Base-by-base conservation (phyloP, 306 rosid species). In the Cucurbita ficifolia region DNA sequence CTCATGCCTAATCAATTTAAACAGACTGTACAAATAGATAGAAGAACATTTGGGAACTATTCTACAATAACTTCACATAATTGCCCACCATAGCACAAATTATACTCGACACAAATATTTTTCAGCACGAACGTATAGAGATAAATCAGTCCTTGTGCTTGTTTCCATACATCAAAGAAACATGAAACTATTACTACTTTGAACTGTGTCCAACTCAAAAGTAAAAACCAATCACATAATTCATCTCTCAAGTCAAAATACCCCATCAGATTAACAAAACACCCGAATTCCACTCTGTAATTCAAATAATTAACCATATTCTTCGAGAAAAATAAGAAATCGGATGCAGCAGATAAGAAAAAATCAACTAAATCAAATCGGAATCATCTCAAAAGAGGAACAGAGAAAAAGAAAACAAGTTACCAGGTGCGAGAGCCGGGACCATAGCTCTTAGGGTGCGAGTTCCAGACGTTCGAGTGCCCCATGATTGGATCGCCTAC, bases 371-470 rank as follows among this genome's bases (percentile, higher is more conserved):
- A 2, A 24, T 29, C 43, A 12, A 35, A 73, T 13, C 7, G 43
- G 5, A 54, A 73, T 10, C 17, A 18, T 8, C 10, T 21, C 8
- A n/a, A 40, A 63, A 71, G 5, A 19, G 6, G 33, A 13, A 2
- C 6, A 18, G 10, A 7, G 16, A 33, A n/a, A 14, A 13, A 18
- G 52, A n/a, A 10, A 21, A 7, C 11, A 16, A 18, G 38, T 50
- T 83, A 92, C 96, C 98, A 93, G 75, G 98, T 59, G 78, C 98
- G 92, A 53, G 98, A 90, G 43, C 96, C 96, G 75, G 98, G 98
- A 6, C 97, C 98, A 45, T 93, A 93, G 77, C 18, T 90, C 87
- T 93, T 88, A 2, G 98, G 97, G 82, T 88, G 98, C 53, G 98
- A 87, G 72, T 92, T 92, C 98, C 98, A 90, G 3, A 88, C 93